Base-by-base conservation (phyloP, 495 filamentous ascomycete genomes). In the Penicillium antarcticum region DNA sequence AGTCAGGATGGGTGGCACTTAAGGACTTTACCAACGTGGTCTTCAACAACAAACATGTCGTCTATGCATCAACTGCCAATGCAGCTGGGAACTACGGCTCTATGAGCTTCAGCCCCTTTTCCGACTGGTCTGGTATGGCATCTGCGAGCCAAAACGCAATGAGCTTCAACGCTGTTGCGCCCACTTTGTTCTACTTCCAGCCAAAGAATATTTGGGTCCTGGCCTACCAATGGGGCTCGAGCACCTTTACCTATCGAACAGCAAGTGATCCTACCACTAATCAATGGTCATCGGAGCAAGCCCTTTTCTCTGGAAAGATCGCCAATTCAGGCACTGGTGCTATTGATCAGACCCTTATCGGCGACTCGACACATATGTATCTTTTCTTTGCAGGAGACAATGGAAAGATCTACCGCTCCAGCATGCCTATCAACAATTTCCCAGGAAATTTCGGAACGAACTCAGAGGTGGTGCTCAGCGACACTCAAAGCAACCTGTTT, bases 361-460 rank as follows among this genome's bases (percentile, higher is more conserved):
- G 75, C 46, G 83, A 86, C 66, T 61, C 55, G 45, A 65, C 57
- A 2, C 72, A 75, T 56, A 84, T 84, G 77, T 84, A 83, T 53
- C 73, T 86, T 0, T 87, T 86, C 75, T 87, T 85, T 44, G 72
- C 77, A 0, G 83, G 81, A 5, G 83, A 87, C 56, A 81, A 87
- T 51, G 83, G 82, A 63, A 78, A 76, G 42, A 80, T 87, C 60
- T 87, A 85, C 68, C 75, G 81, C 5, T 52, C 80, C 18, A 75
- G 69, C 45, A 85, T 83, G 79, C 69, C 82, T 16, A 75, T 85
- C 48, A 67, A 51, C 21, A 72, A 77, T 34, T 87, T 87, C 72
- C 83, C 82, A 0, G 75, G 73, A 44, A 71, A 57, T 56, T 86
- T 87, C 60, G 82, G 82, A 52, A 69, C 70, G 3, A 24, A 61